Percentiles rank a stretch among this genome's conserved stretches.
phyloP scores from a whole-genome alignment of 345 rosid species.

The Syzygium jambos region DNA sequence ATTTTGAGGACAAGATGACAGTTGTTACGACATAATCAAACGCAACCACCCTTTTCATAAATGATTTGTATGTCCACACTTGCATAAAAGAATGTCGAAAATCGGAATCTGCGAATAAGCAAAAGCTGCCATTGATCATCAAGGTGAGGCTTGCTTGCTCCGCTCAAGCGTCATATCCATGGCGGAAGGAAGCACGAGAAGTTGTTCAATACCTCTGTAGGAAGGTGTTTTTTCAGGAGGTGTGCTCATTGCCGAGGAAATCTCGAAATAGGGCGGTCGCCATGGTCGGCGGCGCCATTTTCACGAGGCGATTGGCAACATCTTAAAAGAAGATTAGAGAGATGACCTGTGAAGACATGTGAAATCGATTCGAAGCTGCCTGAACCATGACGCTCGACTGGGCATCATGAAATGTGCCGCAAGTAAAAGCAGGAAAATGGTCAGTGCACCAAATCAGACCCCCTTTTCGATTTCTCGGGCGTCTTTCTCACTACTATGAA shows the following conservation, averaged over 20 bases:
- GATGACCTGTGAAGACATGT: background rate
- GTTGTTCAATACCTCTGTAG: background rate
- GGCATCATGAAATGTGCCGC: background rate
- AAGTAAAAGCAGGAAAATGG: background rate
- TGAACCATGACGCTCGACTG: background rate
- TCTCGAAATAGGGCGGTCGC: background rate
- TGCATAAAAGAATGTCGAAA: background rate
- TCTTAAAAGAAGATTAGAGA: background rate
- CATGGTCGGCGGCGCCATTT: background rate
- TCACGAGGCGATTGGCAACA: background rate
- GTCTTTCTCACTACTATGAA: background rate
- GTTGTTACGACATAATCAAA: background rate
- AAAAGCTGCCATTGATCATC: background rate
- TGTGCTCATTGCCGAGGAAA: accelerated
- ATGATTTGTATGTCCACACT: background rate
- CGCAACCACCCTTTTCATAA: background rate
- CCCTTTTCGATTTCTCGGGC: background rate
- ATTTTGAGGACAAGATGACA: background rate
- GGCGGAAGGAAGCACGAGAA: no score
- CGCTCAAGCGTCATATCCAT: no score
- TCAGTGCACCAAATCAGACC: background rate
- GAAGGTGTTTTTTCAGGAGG: background rate
- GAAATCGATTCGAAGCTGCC: background rate
- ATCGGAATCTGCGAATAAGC: no score
- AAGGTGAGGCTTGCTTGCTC: background rate